Evolutionary conservation across 1,139 yeast species (phyloP).

Genomic region (Kodamaea sp.): DNA sequence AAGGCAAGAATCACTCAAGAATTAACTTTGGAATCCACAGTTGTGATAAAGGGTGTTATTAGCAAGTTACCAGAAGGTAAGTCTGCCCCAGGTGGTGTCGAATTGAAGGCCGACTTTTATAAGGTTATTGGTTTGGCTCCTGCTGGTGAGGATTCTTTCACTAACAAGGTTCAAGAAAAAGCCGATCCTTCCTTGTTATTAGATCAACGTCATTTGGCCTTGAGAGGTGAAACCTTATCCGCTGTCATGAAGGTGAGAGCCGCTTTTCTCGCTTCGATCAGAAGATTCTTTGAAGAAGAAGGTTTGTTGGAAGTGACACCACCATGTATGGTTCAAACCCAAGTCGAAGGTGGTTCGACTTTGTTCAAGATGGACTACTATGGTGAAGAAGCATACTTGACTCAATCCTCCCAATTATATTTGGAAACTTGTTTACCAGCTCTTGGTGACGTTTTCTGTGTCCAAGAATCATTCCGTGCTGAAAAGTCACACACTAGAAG

Average conservation of each 20-base stretch:
- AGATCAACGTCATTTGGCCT: conserved; percentile 91
- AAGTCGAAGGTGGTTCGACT: conserved; percentile 99
- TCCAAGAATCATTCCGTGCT: conserved; percentile 98
- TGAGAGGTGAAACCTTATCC: conserved; percentile 92
- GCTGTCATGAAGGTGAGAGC: conserved; percentile 98
- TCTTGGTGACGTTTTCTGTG: conserved; percentile 93
- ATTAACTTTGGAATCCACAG: conserved; percentile 84
- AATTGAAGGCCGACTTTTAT: conserved; percentile 85
- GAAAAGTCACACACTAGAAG: conserved; percentile 99
- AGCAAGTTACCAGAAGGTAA: conserved; percentile 91
- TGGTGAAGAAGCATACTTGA: conserved; percentile 94
- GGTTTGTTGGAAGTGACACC: conserved; percentile 89
- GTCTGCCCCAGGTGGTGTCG: conserved; percentile 97
- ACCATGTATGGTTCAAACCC: conserved; percentile 99
- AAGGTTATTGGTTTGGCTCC: conserved; percentile 92
- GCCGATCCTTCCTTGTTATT: conserved; percentile 90
- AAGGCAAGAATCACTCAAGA: conserved; percentile 81
- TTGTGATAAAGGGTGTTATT: conserved; percentile 75
- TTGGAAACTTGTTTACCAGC: conserved; percentile 96
- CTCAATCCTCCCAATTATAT: conserved; percentile 96
- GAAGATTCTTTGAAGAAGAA: conserved; percentile 76
- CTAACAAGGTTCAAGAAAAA: conserved; percentile 89
- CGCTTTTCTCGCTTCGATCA: conserved; percentile 62
- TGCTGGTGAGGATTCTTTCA: conserved; percentile 89
- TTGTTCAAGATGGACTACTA: conserved; percentile 90